Conservation (phyloP, 2,329 filamentous ascomycete genomes). For the Ascochyta koolunga region DNA sequence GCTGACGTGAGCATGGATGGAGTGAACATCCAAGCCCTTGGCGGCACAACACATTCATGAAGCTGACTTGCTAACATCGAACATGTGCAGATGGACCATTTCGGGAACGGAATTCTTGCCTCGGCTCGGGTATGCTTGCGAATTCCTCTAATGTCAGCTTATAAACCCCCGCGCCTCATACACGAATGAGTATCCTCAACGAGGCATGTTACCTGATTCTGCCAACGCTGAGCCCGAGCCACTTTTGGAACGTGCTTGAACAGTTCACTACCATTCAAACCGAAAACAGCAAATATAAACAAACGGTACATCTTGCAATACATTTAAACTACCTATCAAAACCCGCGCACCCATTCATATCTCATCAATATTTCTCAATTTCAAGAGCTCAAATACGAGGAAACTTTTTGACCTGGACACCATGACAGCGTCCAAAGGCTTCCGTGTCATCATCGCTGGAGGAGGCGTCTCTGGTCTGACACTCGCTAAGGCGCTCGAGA, state of each 20-base stretch:
- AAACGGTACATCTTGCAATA: not conserved
- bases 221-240: no score
- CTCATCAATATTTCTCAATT: no score
- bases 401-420: not conserved
- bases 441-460: slow-evolving; percentile 20
- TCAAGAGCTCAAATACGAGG: no score
- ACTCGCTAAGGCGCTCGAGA: slow-evolving; percentile 21
- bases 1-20: slow-evolving; percentile 4
- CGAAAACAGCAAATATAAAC: no score
- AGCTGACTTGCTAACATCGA: not conserved
- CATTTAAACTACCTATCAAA: not conserved
- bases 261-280: no score
- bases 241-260: no score
- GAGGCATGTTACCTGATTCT: not conserved
- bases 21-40: not conserved
- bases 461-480: slow-evolving; percentile 23
- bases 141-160: not conserved
- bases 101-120: not conserved
- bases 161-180: not conserved
- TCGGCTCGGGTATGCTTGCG: not conserved
- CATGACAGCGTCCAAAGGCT: not conserved
- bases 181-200: not conserved
- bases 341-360: no score
- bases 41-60: not conserved
- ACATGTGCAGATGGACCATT: not conserved